Conservation (phyloP, 2,329 filamentous ascomycete species). For the Paecilomyces dactylethromorphus region DNA sequence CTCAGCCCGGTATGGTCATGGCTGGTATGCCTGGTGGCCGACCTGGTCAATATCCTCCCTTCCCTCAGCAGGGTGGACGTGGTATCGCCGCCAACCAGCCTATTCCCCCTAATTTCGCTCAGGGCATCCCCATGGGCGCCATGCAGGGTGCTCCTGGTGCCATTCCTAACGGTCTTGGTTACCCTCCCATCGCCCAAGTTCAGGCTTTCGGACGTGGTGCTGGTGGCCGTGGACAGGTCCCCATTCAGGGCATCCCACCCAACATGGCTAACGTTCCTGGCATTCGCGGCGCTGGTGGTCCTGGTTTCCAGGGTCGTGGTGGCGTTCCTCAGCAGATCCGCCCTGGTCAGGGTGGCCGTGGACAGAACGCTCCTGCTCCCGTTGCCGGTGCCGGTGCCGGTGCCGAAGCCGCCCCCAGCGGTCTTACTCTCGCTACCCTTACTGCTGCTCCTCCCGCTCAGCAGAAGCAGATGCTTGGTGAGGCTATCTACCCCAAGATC, state of each 20-base stretch:
- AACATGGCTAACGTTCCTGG: conserved; percentile 53
- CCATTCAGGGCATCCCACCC: conserved; percentile 65
- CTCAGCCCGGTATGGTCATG: conserved; percentile 48
- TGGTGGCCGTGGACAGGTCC: conserved; percentile 63
- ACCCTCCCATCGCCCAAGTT: conserved; percentile 74
- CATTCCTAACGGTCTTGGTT: conserved; percentile 70
- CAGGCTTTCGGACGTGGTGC: conserved; percentile 63
- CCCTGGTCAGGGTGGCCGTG: conserved; percentile 36
- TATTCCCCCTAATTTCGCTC: conserved; percentile 78
- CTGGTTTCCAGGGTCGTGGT: conserved; percentile 40
- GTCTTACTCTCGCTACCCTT: conserved; percentile 47
- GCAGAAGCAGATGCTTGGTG: conserved; percentile 98
- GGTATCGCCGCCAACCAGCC: conserved; percentile 68
- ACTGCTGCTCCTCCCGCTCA: conserved; percentile 56
- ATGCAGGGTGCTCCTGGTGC: conserved; percentile 57
- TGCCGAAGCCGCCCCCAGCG: conserved; percentile 31
- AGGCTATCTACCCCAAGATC: conserved; percentile 98
- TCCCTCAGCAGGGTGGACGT: conserved; percentile 80
- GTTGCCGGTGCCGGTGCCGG: conserved; percentile 31
- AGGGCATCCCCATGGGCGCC: conserved; percentile 57
- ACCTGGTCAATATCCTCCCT: conserved; percentile 78
- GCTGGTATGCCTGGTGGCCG: conserved; percentile 73
- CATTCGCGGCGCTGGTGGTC: conserved; percentile 37
- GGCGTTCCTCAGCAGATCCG: conserved; percentile 37
- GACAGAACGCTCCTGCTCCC: conserved; percentile 31